Base-by-base conservation (phyloP, 2,329 filamentous ascomycete genomes). In the Colletotrichum costaricense region DNA sequence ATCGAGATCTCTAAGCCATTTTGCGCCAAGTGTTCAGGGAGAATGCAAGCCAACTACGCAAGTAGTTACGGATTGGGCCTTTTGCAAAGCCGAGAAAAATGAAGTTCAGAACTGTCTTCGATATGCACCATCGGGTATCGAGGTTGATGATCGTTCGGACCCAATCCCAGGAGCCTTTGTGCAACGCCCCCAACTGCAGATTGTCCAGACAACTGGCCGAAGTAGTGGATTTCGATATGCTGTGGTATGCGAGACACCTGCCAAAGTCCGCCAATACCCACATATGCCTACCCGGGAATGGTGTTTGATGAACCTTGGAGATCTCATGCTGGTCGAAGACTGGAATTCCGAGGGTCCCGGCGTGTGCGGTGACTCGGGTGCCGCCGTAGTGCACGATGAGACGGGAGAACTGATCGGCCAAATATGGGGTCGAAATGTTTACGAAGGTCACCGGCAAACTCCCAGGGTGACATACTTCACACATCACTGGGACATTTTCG, bases 31-130 rank as follows among this genome's bases (percentile, higher is more conserved):
- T 16, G 26, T 19, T 2, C 46, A 14, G 7, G 38, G 7, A 7
- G 19, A 49, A 5, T 3, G 8, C n/a, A 22, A n/a, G n/a, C 9
- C 14, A 19, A 11, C 2, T 2, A 56, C 19, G 35, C 56, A 22
- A 2, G 63, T 62, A 0, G 63, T 67, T 1, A 67, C 69, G 2
- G 69, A 67, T 24, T 71, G 69, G 69, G 69, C 69, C 1, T 19
- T 71, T 1, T 71, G 63, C 19, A 9, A 33, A 4, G 22, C 56
- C 3, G 4, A 16, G 6, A n/a, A 22, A 14, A 3, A 19, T 2
- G 24, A 30, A 1, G 28, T 16, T 33, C 24, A 42, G 4, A 71
- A 69, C 11, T 33, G 60, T 14, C 38, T 69, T 4, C 60, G 67
- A 3, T 63, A 38, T 28, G 67, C 60, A 3, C 67, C 60, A 4